A percentile compares a stretch with the other conserved stretches of the same genome.
Conservation (phyloP, 805 yeast genomes). For the Yueomyces sp. region DNA sequence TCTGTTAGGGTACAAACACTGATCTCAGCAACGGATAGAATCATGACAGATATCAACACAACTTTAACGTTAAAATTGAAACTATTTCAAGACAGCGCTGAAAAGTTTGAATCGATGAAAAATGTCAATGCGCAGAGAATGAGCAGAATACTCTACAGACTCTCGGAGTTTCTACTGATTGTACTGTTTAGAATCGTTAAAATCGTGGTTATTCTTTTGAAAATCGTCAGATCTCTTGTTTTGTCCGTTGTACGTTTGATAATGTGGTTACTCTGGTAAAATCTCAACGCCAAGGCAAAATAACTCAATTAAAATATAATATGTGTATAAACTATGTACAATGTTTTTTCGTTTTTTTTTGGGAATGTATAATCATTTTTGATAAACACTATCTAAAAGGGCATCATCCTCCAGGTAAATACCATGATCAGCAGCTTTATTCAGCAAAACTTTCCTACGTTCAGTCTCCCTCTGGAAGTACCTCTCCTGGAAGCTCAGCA, state of each 20-base stretch:
- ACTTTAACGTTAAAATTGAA: constrained; percentile 48
- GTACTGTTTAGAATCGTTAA: constrained; percentile 19
- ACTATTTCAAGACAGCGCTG: constrained; percentile 21
- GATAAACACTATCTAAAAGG: constrained; percentile 1
- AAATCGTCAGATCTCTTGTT: constrained; percentile 8
- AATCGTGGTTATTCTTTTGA: constrained; percentile 15
- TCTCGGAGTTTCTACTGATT: constrained; percentile 19
- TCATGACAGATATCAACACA: constrained; percentile 62
- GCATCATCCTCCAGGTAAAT: constrained; percentile 27
- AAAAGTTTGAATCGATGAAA: constrained; percentile 15
- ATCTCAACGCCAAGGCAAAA: neutral
- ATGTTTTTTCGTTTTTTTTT: constrained; percentile 1
- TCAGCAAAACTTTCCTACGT: constrained; percentile 26
- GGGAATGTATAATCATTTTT: neutral
- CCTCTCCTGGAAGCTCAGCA: constrained; percentile 24
- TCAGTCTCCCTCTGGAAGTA: constrained; percentile 22
- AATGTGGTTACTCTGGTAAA: constrained; percentile 17
- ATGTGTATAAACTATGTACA: too few relatives aligned
- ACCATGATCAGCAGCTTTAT: constrained; percentile 35
- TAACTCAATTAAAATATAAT: too few relatives aligned
- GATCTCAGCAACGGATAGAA: constrained; percentile 50
- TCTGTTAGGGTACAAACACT: constrained; percentile 47
- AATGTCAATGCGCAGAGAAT: constrained; percentile 14
- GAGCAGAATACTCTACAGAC: constrained; percentile 11
- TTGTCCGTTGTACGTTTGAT: constrained; percentile 8